Conservation (phyloP, 495 filamentous ascomycete genomes). For the Tuber umbilicatum region DNA sequence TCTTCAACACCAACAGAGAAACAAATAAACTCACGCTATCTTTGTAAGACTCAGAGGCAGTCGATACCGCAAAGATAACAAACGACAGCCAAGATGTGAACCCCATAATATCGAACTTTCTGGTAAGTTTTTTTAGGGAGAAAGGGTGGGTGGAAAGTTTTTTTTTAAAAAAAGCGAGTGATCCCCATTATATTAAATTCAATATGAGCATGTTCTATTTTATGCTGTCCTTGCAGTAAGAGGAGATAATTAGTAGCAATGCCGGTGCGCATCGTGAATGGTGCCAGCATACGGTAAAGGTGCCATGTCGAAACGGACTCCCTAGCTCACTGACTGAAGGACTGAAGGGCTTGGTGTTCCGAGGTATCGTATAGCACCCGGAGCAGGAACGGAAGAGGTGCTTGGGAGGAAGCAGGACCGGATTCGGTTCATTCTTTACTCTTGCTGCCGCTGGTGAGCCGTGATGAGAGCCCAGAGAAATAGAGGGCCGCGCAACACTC, state of each 20-base stretch:
- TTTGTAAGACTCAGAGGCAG: not conserved
- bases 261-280: not conserved
- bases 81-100: not conserved
- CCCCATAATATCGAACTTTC: not conserved
- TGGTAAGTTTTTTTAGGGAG: not conserved
- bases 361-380: not conserved
- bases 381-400: not conserved
- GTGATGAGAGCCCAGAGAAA: not conserved
- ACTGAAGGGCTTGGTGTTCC: not conserved
- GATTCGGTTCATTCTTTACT: not conserved
- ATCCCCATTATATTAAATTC: not conserved
- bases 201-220: not conserved
- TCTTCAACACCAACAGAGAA: conserved; percentile 4
- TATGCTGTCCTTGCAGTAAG: not conserved
- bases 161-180: not conserved
- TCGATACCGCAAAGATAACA: not conserved
- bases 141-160: not conserved
- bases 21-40: not conserved
- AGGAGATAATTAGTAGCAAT: not conserved
- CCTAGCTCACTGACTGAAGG: not conserved
- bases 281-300: not conserved
- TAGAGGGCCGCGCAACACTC: not conserved
- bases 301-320: not conserved
- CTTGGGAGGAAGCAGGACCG: not conserved
- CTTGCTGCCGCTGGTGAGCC: not conserved